Conservation (phyloP, 2,329 filamentous ascomycete genomes). For the Paraconiothyrium sp. region DNA sequence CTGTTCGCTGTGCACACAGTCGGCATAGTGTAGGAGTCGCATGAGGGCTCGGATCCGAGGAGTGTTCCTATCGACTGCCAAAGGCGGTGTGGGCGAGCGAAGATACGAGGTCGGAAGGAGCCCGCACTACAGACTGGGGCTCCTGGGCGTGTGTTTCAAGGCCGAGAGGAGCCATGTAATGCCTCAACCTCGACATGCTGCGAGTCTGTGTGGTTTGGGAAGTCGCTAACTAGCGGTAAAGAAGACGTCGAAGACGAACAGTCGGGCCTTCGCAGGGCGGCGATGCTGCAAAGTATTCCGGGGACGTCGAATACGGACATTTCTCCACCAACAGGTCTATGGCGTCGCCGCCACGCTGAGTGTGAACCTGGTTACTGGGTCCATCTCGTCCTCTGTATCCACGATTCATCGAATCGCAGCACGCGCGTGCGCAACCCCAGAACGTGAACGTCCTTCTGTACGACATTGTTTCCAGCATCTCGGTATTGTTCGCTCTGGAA, state of each 20-base stretch:
- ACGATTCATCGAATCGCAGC: slow-evolving; percentile 5
- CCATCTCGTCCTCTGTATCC: background rate
- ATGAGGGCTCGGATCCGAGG: background rate
- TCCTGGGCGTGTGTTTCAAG: background rate
- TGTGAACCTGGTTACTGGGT: slow-evolving; percentile 8
- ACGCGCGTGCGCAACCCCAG: slow-evolving; percentile 9
- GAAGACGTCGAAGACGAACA: background rate
- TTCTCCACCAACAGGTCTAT: slow-evolving; percentile 7
- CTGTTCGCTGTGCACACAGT: background rate
- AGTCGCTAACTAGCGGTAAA: background rate
- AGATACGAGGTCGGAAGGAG: slow-evolving; percentile 3
- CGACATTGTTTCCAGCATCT: background rate
- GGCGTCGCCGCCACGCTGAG: slow-evolving; percentile 11
- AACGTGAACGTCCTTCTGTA: slow-evolving; percentile 6
- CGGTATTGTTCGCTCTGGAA: slow-evolving; percentile 2
- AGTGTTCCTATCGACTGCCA: slow-evolving; percentile 3
- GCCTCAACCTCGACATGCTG: background rate
- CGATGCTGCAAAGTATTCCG: background rate
- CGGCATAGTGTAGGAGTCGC: background rate
- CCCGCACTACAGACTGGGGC: background rate
- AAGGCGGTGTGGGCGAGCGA: slow-evolving; percentile 4
- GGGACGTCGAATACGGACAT: background rate
- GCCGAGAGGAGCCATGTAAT: background rate
- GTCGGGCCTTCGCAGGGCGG: background rate
- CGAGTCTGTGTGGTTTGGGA: slow-evolving; percentile 4